These are phyloP conservation scores for Leccinum pachyderme DNA, from an alignment of 1,284 basidiomycete species.

Conservation along the genomic window DNA sequence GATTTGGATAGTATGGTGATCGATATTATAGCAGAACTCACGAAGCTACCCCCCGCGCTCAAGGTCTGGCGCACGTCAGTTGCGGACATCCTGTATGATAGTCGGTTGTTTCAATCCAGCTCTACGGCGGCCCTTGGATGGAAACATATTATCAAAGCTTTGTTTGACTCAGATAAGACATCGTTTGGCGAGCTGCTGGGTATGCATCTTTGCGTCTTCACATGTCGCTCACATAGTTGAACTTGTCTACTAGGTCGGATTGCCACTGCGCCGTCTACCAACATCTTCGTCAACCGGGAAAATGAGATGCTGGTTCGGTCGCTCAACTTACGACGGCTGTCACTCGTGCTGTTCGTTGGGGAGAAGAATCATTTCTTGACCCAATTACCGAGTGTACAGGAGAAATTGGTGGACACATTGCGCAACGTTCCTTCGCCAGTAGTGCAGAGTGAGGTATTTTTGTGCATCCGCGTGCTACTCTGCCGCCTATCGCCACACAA, in stretches of 20 bases:
- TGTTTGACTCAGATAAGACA: constrained; percentile 88
- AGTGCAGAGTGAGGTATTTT: constrained; percentile 92
- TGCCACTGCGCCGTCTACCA: constrained; percentile 84
- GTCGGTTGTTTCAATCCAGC: constrained; percentile 80
- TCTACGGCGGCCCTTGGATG: constrained; percentile 61
- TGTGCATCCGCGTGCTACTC: constrained; percentile 89
- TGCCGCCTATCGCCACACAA: constrained; percentile 93
- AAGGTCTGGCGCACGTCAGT: constrained; percentile 87
- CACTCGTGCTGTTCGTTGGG: constrained; percentile 81
- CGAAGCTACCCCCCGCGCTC: constrained; percentile 72
- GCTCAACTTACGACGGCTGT: constrained; percentile 83
- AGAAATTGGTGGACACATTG: constrained; percentile 93
- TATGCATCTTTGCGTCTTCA: constrained; percentile 47
- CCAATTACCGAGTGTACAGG: constrained; percentile 91
- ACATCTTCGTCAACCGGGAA: constrained; percentile 96
- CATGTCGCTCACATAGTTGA: background rate
- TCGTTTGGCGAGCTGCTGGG: constrained; percentile 83
- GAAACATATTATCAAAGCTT: constrained; percentile 74
- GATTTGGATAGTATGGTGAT: constrained; percentile 69
- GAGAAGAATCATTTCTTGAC: constrained; percentile 90
- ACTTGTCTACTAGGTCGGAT: constrained; percentile 58
- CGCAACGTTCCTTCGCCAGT: constrained; percentile 79
- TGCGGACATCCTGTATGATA: constrained; percentile 81
- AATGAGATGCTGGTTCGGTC: constrained; percentile 91
- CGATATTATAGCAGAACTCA: constrained; percentile 75